Evolutionary conservation across 805 yeast genomes (phyloP).

Genomic region (Priceomyces castillae): DNA sequence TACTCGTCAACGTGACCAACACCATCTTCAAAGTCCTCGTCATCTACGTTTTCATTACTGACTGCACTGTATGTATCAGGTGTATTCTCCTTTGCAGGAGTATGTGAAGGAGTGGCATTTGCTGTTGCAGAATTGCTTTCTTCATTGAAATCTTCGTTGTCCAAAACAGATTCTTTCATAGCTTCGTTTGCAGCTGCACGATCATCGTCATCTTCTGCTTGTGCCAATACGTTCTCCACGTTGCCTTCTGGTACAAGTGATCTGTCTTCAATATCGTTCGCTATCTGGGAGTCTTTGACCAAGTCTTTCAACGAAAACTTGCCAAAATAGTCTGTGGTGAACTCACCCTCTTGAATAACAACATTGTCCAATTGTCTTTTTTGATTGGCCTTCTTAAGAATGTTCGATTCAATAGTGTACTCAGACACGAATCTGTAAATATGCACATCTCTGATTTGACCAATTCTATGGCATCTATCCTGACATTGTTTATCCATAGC

Average conservation of each 20-base stretch:
- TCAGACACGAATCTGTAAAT: conserved; percentile 95
- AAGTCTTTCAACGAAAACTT: conserved; percentile 83
- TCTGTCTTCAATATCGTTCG: conserved; percentile 38
- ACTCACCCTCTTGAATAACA: conserved; percentile 96
- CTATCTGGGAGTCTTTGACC: conserved; percentile 58
- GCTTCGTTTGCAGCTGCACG: conserved; percentile 88
- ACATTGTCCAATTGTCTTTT: conserved; percentile 91
- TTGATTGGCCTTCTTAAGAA: conserved; percentile 89
- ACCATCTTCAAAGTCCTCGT: conserved; percentile 55
- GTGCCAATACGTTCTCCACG: conserved; percentile 67
- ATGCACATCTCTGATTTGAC: conserved; percentile 97
- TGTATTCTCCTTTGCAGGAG: conserved; percentile 23
- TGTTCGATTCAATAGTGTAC: conserved; percentile 93
- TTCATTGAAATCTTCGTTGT: conserved; percentile 81
- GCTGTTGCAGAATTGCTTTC: conserved; percentile 20
- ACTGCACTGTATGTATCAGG: conserved; percentile 11
- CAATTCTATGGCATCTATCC: conserved; percentile 98
- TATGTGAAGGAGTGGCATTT: conserved; percentile 22
- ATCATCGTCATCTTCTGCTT: conserved; percentile 94
- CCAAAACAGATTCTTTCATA: conserved; percentile 78
- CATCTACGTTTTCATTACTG: conserved; percentile 18
- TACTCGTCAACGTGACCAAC: conserved; percentile 91
- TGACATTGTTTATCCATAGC: conserved; percentile 99
- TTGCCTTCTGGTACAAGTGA: conserved; percentile 36
- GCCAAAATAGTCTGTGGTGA: conserved; percentile 93